Evolutionary conservation across 2,329 filamentous ascomycete species (phyloP).

Genomic region (Hypoxylon sp.): DNA sequence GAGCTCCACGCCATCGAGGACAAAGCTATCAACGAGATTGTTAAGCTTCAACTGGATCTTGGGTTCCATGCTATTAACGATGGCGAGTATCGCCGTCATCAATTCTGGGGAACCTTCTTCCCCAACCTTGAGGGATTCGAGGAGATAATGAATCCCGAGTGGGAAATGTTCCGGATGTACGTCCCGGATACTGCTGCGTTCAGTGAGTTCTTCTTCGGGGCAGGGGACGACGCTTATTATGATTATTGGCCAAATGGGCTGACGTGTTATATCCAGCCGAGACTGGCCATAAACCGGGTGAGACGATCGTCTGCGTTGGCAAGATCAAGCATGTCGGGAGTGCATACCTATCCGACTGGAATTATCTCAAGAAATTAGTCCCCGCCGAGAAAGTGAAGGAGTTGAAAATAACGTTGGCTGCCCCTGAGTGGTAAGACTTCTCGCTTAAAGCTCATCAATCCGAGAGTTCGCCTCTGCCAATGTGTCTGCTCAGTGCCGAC

Average conservation of each 20-base stretch:
- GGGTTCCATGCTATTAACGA: conserved; percentile 75
- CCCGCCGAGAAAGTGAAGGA: conserved; percentile 73
- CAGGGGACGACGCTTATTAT: background rate
- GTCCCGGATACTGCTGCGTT: conserved; percentile 64
- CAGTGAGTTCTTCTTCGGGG: conserved; percentile 53
- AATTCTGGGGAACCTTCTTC: conserved; percentile 66
- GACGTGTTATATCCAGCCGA: conserved; percentile 58
- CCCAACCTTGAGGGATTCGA: conserved; percentile 61
- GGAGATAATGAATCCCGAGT: conserved; percentile 64
- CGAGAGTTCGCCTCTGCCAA: background rate
- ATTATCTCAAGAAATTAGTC: conserved; percentile 62
- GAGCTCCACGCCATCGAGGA: conserved; percentile 69
- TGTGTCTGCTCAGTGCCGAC: background rate
- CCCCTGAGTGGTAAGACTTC: conserved; percentile 61
- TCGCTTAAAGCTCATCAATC: background rate
- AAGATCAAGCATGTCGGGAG: conserved; percentile 64
- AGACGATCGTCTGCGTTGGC: conserved; percentile 62
- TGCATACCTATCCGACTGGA: conserved; percentile 61
- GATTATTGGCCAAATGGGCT: conserved; percentile 59
- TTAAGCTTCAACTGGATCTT: conserved; percentile 76
- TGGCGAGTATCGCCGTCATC: conserved; percentile 58
- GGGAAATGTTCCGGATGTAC: conserved; percentile 67
- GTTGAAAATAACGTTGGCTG: conserved; percentile 67
- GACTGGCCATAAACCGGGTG: conserved; percentile 63
- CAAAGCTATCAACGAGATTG: conserved; percentile 75